Percentiles rank a stretch among this genome's conserved stretches.
These are phyloP conservation scores for Dysphania ambrosioides DNA, from an alignment of 148 eudicot species.

Conservation along the genomic window DNA sequence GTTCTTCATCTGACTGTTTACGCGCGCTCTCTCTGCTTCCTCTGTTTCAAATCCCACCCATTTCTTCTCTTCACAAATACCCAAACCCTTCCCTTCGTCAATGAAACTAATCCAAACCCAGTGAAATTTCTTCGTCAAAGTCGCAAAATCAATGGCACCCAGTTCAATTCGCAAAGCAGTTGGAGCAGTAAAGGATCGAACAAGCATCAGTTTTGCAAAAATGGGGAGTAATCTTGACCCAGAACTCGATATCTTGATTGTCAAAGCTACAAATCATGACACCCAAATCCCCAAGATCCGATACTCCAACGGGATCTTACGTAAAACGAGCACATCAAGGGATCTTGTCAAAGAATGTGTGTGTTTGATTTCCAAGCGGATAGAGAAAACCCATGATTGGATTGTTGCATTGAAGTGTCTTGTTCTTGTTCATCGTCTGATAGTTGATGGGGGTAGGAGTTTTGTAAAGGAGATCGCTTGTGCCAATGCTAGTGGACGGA, in stretches of 20 bases:
- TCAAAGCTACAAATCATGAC: constrained; percentile 55
- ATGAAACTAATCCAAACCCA: not conserved
- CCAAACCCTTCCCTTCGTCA: not conserved
- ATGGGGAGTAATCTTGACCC: constrained; percentile 43
- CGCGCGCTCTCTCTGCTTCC: not conserved
- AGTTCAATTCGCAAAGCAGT: constrained; percentile 40
- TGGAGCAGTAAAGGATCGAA: constrained; percentile 46
- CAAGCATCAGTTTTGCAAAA: constrained; percentile 55
- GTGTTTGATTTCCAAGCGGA: constrained; percentile 30
- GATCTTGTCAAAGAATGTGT: constrained; percentile 39
- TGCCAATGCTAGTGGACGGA: constrained; percentile 25
- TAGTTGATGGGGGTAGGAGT: constrained; percentile 36
- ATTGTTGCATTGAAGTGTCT: constrained; percentile 53
- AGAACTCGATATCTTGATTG: constrained; percentile 49
- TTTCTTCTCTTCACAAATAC: not conserved
- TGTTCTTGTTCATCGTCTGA: constrained; percentile 46
- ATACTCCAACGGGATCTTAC: constrained; percentile 35
- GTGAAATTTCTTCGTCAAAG: not conserved
- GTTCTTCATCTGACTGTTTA: no score
- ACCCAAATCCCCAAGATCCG: constrained; percentile 35
- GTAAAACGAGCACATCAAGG: constrained; percentile 27
- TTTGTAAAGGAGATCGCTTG: constrained; percentile 39
- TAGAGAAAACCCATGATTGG: constrained; percentile 52
- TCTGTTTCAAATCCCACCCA: not conserved
- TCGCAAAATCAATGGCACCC: constrained; percentile 20